A percentile compares a stretch with the other conserved stretches of the same genome.
Conservation (phyloP, 768 basidiomycete genomes). For the Macrolepiota fuliginosa region DNA sequence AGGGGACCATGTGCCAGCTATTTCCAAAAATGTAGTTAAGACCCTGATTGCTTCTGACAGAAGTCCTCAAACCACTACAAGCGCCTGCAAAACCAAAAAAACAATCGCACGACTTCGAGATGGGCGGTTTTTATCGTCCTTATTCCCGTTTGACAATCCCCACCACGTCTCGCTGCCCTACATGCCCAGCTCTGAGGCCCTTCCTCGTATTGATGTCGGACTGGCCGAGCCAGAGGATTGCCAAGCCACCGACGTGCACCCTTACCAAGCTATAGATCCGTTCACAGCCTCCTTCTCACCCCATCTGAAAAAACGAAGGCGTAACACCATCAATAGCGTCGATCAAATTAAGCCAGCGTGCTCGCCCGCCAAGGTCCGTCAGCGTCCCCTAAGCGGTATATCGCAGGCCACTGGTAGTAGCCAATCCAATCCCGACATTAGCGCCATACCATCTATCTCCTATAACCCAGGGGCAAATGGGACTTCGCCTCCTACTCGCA, state of each 20-base stretch:
- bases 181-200: background rate
- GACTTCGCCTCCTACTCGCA: background rate
- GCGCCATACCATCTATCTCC: background rate
- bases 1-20: no score
- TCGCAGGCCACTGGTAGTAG: background rate
- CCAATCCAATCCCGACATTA: background rate
- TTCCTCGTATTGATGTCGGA: background rate
- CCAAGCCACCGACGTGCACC: background rate
- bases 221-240: background rate
- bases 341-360: background rate
- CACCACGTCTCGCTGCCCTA: background rate
- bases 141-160: background rate
- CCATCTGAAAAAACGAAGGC: background rate
- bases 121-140: background rate
- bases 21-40: background rate
- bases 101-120: background rate
- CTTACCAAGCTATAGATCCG: background rate
- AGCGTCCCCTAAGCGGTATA: background rate
- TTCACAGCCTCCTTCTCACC: background rate
- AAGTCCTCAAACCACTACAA: background rate
- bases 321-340: background rate
- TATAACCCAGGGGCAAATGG: background rate
- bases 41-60: background rate
- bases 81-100: background rate
- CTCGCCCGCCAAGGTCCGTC: background rate